Percentiles rank a stretch among this genome's conserved stretches.
Conservation (phyloP, 169 alveolate genomes). For the Miamiensis avidus region DNA sequence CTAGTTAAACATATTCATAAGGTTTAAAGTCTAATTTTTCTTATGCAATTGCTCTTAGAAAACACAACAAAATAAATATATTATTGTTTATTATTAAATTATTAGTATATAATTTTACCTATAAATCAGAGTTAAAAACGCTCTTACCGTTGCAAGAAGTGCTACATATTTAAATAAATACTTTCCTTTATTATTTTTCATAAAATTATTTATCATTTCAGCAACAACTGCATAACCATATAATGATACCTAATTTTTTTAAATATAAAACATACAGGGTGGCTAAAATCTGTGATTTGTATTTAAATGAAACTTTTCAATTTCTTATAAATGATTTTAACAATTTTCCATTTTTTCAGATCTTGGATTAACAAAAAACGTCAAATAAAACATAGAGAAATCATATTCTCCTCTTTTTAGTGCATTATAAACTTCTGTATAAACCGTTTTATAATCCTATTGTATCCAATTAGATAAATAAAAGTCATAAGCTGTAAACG, state of each 20-base stretch:
- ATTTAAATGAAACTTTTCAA: background rate
- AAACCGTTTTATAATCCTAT: background rate
- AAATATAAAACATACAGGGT: background rate
- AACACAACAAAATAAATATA: too few species aligned
- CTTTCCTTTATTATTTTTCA: background rate
- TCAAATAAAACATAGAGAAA: conserved; percentile 9
- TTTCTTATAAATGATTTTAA: background rate
- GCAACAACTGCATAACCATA: conserved; percentile 5
- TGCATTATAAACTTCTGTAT: conserved; percentile 8
- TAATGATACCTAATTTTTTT: background rate
- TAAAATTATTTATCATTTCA: background rate
- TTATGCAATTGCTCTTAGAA: too few species aligned
- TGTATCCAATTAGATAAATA: conserved; percentile 6
- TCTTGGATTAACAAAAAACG: background rate
- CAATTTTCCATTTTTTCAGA: background rate
- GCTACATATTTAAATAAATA: background rate
- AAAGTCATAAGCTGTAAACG: background rate
- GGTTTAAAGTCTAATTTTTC: background rate
- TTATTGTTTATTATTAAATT: too few species aligned
- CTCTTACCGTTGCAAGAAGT: background rate
- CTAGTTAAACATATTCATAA: background rate
- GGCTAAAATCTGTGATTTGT: background rate
- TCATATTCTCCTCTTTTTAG: conserved; percentile 11
- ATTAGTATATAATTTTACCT: too few species aligned
- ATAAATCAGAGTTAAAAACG: background rate